Base-by-base conservation (phyloP, 805 yeast genomes). In the Suhomyces emberorum region DNA sequence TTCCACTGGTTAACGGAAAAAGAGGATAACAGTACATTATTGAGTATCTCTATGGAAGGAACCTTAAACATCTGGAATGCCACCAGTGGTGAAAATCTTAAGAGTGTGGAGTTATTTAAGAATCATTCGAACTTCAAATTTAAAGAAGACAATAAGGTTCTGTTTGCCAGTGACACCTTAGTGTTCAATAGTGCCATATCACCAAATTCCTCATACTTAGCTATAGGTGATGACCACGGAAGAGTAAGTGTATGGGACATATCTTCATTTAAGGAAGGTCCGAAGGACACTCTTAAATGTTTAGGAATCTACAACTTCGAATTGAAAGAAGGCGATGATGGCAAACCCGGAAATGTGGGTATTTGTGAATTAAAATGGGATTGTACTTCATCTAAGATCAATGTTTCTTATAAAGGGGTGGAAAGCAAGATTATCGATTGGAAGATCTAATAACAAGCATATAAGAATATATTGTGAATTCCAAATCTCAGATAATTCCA, bases 31-130 rank as follows among this genome's bases (percentile, higher is more conserved):
- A 27, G 49, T 18, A 25, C 45, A 6, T 42, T 62, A 4, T 49
- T 82, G 24, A 73, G 80, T 30, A 69, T 79, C 2, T 79, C 93
- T 1, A 61, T 85, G 57, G 95, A 88, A 47, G 87, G 93, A 0
- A 65, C 81, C 0, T 61, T 82, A 1, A 71, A 82, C 41, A 45
- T 85, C 0, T 86, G 95, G 95, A 76, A 82, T 44, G 67, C 75
- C 2, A 55, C 55, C 20, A 53, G 53, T n/a, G 77, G 74, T 12
- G 63, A 59, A 15, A 48, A 60, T 5, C 25, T 74, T 17, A 56
- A 59, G 39, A 49, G 64, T 25, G 52, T 63, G 9, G 51, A 63
- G 28, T 34, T 63, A 9, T 61, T 61, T 46, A 46, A 51, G 32
- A 51, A 52, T 34, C 41, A 49, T 12, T 48, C 47, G 9, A 54